A percentile compares a stretch with the other conserved stretches of the same genome.
phyloP scores from a whole-genome alignment of 83 land plant species.

The Picea abies region DNA sequence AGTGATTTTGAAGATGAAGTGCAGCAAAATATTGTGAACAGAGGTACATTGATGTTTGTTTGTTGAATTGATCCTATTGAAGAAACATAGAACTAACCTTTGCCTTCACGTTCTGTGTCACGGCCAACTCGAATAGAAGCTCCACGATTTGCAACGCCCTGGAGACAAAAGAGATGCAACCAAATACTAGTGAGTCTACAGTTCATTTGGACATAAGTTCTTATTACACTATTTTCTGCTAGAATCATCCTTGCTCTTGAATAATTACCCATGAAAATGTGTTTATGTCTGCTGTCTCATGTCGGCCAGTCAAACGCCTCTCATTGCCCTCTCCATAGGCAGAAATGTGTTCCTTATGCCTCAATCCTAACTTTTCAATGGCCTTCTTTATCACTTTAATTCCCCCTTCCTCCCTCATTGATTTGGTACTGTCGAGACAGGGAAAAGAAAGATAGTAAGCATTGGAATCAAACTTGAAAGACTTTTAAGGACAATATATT shows the following conservation, averaged over 20 bases:
- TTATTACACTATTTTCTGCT: neutral
- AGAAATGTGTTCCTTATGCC: slow-evolving; percentile 51
- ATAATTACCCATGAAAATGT: slow-evolving; percentile 57
- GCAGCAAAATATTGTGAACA: neutral
- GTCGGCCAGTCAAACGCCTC: slow-evolving; percentile 47
- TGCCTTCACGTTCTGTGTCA: slow-evolving; percentile 40
- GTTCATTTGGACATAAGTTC: neutral
- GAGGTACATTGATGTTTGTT: neutral
- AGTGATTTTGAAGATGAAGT: neutral
- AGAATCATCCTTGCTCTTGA: neutral
- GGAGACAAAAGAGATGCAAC: neutral
- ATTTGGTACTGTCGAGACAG: slow-evolving; percentile 39
- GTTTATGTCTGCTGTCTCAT: slow-evolving; percentile 70
- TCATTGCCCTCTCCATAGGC: slow-evolving; percentile 57
- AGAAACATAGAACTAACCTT: slow-evolving; percentile 18
- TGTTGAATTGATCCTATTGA: neutral
- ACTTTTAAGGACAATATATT: neutral
- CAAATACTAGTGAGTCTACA: neutral
- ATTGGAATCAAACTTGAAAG: neutral
- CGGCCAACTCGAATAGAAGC: slow-evolving; percentile 43
- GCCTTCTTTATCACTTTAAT: slow-evolving; percentile 46
- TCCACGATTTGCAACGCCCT: slow-evolving; percentile 52
- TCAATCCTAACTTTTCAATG: slow-evolving; percentile 34
- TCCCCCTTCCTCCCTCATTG: slow-evolving; percentile 47
- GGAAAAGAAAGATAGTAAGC: neutral